Evolutionary conservation across 73 alveolate species (phyloP), one percentile per base, ranked within the genome.

Genomic region (Uronychia binucleata): DNA sequence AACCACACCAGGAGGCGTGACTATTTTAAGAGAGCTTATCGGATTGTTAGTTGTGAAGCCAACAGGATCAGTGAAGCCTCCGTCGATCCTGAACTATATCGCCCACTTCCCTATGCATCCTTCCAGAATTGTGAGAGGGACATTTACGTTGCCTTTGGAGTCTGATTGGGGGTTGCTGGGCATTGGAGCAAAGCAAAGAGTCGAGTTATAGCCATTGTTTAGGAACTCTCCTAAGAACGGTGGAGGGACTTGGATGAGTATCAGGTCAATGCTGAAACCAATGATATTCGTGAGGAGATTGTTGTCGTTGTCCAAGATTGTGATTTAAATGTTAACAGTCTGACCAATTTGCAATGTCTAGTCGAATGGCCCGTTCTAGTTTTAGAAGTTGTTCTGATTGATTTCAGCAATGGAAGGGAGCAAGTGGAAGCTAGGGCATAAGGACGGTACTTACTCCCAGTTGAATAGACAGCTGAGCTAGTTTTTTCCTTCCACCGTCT

Each of bases 21-120:
- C 32, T 13, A 67, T 67, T 5, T 28, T 5, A 67, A 67, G 29
- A 26, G 78, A 67, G 5, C 30, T 28, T 13, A 67, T 5, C 5
- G 78, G 78, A 67, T 67, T 67, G 32, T 67, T 67, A 13, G 78
- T 67, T 26, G 14, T 67, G 26, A 67, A 67, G 14, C 31, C 26
- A 8, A 67, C 5, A 13, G 78, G 78, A 5, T 5, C 14, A 5
- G 32, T 26, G 34, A 28, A 26, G 5, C 78, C 78, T 67, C 34
- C 78, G 26, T 26, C 29, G 5, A 67, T 26, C 13, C 32, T 28
- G 30, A 67, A 67, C 78, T 13, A 13, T 5, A 67, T 26, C 32
- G 34, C 78, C 78, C 78, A 67, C 26, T 67, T 67, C 78, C 78
- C 78, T 26, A 67, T 67, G 32, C 29, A 67, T 67, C 78, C 78